Percentiles rank a stretch among this genome's conserved stretches.
Evolutionary conservation across 208 protist species (phyloP).

Genomic region (Trypanosoma mega): DNA sequence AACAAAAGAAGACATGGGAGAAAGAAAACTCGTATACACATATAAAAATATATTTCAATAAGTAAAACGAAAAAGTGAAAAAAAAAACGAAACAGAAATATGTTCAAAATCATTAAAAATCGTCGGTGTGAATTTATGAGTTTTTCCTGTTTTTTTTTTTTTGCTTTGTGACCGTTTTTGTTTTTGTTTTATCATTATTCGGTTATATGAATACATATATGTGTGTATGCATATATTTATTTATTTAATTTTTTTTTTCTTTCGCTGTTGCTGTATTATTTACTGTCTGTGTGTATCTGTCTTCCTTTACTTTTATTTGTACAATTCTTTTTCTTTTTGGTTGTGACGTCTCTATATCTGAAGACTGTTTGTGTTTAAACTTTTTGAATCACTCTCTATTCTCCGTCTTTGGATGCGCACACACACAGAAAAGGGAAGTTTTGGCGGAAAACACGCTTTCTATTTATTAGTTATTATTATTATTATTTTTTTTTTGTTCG

Average conservation of each 20-base stretch:
- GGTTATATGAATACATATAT: neutral
- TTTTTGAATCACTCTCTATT: too few relatives aligned
- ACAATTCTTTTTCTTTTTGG: conserved; percentile 6
- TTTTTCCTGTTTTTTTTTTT: neutral
- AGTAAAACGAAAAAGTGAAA: neutral
- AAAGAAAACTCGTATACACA: neutral
- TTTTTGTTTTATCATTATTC: conserved; percentile 17
- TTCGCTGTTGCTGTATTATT: neutral
- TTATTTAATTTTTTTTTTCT: neutral
- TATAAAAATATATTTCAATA: neutral
- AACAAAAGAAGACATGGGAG: neutral
- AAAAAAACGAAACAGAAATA: too few relatives aligned
- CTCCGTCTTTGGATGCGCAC: too few relatives aligned
- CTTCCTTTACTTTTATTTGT: conserved; percentile 16
- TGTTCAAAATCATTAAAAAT: neutral
- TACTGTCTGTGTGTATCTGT: conserved; percentile 2
- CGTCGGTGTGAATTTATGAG: neutral
- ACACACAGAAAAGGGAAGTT: too few relatives aligned
- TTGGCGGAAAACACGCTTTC: too few relatives aligned
- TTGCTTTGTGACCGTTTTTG: conserved; percentile 15
- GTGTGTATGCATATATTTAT: neutral
- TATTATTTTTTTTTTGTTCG: too few relatives aligned
- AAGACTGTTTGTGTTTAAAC: too few relatives aligned
- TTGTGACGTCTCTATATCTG: conserved; percentile 29
- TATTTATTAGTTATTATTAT: too few relatives aligned